A percentile compares a stretch with the other conserved stretches of the same genome.
Conservation (phyloP, 305 asterid species). For the Fraxinus greggii region DNA sequence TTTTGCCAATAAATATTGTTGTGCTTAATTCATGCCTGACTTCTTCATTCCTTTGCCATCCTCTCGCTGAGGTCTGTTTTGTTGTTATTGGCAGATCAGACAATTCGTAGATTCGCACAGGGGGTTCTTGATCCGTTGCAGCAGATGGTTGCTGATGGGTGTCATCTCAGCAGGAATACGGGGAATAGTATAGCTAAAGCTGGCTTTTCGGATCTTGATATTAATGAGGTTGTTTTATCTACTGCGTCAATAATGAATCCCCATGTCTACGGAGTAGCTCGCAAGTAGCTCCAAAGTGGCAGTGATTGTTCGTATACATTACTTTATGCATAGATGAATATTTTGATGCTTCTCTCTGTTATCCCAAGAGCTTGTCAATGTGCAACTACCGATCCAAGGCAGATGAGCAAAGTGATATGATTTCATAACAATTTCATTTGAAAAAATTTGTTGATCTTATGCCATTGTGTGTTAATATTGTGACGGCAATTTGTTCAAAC, state of each 20-base stretch:
- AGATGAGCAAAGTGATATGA: not conserved
- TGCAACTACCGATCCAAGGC: not conserved
- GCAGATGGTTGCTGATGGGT: slow-evolving; percentile 70
- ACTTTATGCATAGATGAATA: not conserved
- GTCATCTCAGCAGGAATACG: slow-evolving; percentile 67
- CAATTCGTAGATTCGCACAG: slow-evolving; percentile 56
- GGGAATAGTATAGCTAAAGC: slow-evolving; percentile 48
- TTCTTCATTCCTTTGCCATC: not conserved
- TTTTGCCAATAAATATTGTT: not conserved
- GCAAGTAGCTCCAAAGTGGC: slow-evolving; percentile 31
- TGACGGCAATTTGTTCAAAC: not conserved
- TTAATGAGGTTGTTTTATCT: slow-evolving; percentile 47
- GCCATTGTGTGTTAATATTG: not conserved
- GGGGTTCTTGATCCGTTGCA: slow-evolving; percentile 81
- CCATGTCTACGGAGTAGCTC: slow-evolving; percentile 68
- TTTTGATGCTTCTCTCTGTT: not conserved
- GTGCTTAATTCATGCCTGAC: not conserved
- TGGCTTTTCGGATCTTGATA: slow-evolving; percentile 56
- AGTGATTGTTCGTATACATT: not conserved
- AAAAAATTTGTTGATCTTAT: not conserved
- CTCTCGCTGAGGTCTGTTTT: not conserved
- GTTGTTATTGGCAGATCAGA: slow-evolving; percentile 54
- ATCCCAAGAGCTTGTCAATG: not conserved
- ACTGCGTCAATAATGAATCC: slow-evolving; percentile 62
- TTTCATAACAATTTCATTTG: not conserved